Evolutionary conservation across 345 rosid genomes (phyloP), one percentile per base, ranked within the genome.

Genomic region (Populus tremula): DNA sequence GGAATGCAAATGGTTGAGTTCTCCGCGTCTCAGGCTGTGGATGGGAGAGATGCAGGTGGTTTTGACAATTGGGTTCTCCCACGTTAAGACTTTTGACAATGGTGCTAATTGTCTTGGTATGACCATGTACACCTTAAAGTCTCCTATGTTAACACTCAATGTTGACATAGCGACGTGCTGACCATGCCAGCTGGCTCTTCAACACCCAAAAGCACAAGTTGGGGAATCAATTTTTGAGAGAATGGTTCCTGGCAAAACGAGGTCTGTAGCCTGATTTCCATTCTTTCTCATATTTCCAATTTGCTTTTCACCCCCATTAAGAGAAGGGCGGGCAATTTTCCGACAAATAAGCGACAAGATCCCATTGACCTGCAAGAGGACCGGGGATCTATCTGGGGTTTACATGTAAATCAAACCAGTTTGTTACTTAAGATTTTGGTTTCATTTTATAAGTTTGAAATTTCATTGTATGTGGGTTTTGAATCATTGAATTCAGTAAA

Each of bases 1-100:
- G 98, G 99, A 54, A 91, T 93, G 92, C 98, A 92, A 84, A 88
- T 88, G 87, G 84, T 94, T 5, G 91, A 92, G 69, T 93, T 94
- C 82, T 81, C 75, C 33, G 45, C 78, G n/a, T 59, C 65, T 2
- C 61, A 43, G 54, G 54, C 33, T 38, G 5, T 31, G 71, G 73
- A 21, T 67, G 50, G 27, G 25, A 53, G 27, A 35, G 65, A 39
- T 61, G n/a, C 39, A 20, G n/a, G 33, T 20, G 56, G 31, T 77
- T 10, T 67, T 69, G 67, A 21, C 33, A 43, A 73, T 65, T 31
- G 9, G 41, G 36, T 74, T 25, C 50, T 6, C 27, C 7, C 39
- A 23, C 1, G 20, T 10, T 63, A 23, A 1, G 0, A 2, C 20
- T 54, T 54, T 2, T 20, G 21, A 54, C 23, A 54, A 54, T 53